phyloP scores from a whole-genome alignment of 306 rosid genomes.

The Vachellia pachyceras region DNA sequence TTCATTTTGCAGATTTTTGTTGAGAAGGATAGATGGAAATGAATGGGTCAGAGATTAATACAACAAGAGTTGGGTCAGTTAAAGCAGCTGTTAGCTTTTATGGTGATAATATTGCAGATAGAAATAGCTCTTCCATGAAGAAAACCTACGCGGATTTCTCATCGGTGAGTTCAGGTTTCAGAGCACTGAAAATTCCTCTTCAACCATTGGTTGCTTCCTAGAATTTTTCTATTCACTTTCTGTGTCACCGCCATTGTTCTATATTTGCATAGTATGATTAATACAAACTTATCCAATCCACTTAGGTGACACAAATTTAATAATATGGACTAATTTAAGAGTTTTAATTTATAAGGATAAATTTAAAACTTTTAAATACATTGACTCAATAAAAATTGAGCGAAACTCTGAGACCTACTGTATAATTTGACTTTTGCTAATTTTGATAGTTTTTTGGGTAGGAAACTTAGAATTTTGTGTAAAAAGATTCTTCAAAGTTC shows the following conservation, averaged over 20 bases:
- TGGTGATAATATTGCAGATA: constrained; percentile 56
- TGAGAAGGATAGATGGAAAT: constrained; percentile 45
- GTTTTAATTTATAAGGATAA: neutral
- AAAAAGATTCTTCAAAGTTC: neutral
- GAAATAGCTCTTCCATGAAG: constrained; percentile 44
- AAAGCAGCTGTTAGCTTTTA: constrained; percentile 54
- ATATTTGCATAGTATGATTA: neutral
- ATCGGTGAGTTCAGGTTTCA: constrained; percentile 50
- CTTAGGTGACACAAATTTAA: neutral
- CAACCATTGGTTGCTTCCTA: neutral
- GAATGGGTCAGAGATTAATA: constrained; percentile 59
- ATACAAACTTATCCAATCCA: neutral
- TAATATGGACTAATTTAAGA: neutral
- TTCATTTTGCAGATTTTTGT: neutral
- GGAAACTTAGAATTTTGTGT: neutral
- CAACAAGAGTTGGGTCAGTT: constrained; percentile 62
- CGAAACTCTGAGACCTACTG: neutral
- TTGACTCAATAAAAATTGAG: neutral
- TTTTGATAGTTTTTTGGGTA: neutral
- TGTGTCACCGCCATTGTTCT: neutral
- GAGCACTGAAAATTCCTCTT: neutral
- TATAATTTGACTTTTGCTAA: neutral
- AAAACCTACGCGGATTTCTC: constrained; percentile 49
- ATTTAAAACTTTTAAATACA: neutral
- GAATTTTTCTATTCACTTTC: neutral